A percentile compares a stretch with the other conserved stretches of the same genome.
Conservation (phyloP, 371 early-diverging fungal genomes). For the Saksenaea vasiformis region DNA sequence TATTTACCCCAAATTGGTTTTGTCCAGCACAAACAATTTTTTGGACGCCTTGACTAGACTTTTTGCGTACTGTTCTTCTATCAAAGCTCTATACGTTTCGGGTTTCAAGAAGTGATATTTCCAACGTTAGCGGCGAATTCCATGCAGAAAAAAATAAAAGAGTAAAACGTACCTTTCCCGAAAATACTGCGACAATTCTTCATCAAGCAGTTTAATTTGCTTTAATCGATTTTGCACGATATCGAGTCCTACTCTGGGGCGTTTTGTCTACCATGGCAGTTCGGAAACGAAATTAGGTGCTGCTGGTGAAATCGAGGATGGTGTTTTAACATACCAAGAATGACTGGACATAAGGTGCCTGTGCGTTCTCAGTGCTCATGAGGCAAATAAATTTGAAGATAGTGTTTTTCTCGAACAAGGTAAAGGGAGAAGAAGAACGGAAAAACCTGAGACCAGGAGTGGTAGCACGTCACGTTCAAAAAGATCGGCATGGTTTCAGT, state of each 20-base stretch:
- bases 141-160: background rate
- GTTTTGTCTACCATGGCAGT: constrained; percentile 32
- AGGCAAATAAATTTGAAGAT: background rate
- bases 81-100: constrained; percentile 33
- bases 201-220: constrained; percentile 32
- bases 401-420: background rate
- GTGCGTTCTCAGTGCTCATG: background rate
- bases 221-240: constrained; percentile 40
- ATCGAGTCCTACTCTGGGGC: constrained; percentile 47
- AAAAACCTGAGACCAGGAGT: constrained; percentile 1
- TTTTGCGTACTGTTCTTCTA: constrained; percentile 53
- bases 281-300: background rate
- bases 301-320: background rate
- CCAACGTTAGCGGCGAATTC: background rate
- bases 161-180: constrained; percentile 40
- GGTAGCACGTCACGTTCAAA: background rate
- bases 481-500: too few species aligned
- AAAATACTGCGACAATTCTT: constrained; percentile 49
- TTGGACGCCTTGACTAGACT: constrained; percentile 50
- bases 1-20: constrained; percentile 43
- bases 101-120: background rate
- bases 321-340: background rate
- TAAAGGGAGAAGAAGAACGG: background rate
- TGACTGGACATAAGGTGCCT: background rate
- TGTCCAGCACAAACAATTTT: constrained; percentile 44